Conservation (phyloP, 306 rosid species). For the Medicago lupulina region DNA sequence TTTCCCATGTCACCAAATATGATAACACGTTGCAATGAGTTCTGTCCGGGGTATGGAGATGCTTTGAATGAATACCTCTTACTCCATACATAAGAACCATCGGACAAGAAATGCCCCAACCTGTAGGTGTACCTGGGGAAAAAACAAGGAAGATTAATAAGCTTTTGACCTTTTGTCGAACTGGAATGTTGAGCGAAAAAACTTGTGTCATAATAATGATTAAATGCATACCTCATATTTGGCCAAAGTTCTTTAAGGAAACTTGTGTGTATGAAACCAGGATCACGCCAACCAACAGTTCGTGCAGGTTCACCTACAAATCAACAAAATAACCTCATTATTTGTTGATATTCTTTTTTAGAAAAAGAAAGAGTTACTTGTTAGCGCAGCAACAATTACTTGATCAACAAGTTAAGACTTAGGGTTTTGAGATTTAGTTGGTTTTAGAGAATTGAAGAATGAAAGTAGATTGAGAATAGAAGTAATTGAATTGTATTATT, state of each 20-base stretch:
- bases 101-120: slow-evolving; percentile 53
- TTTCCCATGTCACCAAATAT: slow-evolving; percentile 94
- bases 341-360: background rate
- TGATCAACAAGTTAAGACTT: too few species aligned
- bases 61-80: slow-evolving; percentile 65
- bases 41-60: slow-evolving; percentile 84
- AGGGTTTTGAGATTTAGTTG: too few species aligned
- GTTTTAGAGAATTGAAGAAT: too few species aligned
- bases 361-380: slow-evolving; percentile 1
- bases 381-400: too few species aligned
- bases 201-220: background rate
- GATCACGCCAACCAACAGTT: slow-evolving; percentile 91
- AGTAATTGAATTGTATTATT: too few species aligned
- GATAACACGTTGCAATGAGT: slow-evolving; percentile 77
- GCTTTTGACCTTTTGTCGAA: background rate
- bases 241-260: slow-evolving; percentile 79
- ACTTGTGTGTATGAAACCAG: slow-evolving; percentile 88
- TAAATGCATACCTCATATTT: slow-evolving; percentile 48
- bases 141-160: background rate
- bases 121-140: slow-evolving; percentile 60
- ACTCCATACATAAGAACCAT: slow-evolving; percentile 60
- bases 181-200: too few species aligned
- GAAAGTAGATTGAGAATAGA: too few species aligned
- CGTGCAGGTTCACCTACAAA: slow-evolving; percentile 72
- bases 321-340: slow-evolving; percentile 13